Percentiles rank a stretch among this genome's conserved stretches.
Evolutionary conservation across 768 basidiomycete species (phyloP).

Genomic region (Ramaria rubella): DNA sequence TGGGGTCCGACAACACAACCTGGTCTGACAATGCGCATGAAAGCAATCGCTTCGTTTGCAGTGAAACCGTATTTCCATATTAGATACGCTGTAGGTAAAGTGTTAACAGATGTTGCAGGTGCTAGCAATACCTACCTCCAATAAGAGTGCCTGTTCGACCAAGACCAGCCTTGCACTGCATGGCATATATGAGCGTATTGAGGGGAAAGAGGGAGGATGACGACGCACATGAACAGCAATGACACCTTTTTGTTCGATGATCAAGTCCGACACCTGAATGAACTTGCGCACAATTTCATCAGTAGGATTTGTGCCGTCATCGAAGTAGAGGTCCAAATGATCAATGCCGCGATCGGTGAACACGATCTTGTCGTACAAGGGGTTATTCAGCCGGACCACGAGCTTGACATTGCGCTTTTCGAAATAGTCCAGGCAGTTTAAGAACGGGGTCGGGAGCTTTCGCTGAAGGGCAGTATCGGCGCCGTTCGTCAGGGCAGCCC

Average conservation of each 20-base stretch:
- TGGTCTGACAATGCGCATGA: constrained; percentile 96
- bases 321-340: constrained; percentile 91
- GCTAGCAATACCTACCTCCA: constrained; percentile 37
- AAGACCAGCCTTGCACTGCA: constrained; percentile 90
- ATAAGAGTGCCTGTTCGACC: constrained; percentile 96
- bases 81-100: constrained; percentile 60
- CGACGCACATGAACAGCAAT: constrained; percentile 80
- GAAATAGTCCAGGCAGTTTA: constrained; percentile 91
- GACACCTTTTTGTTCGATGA: constrained; percentile 71
- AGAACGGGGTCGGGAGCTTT: constrained; percentile 72
- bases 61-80: constrained; percentile 99
- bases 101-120: background rate
- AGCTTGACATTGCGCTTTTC: constrained; percentile 80
- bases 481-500: constrained; percentile 25
- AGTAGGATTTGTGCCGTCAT: constrained; percentile 96
- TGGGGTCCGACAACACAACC: constrained; percentile 90
- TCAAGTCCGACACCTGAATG: constrained; percentile 74
- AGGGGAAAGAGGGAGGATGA: constrained; percentile 14
- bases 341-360: constrained; percentile 83
- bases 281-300: constrained; percentile 93
- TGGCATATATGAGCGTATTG: constrained; percentile 17
- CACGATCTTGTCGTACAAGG: constrained; percentile 76
- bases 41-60: constrained; percentile 91
- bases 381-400: constrained; percentile 90
- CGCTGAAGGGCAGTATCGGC: constrained; percentile 59